Percentiles rank a stretch among this genome's conserved stretches.
phyloP scores from a whole-genome alignment of 805 yeast genomes.

The Cyberlindnera japonica region DNA sequence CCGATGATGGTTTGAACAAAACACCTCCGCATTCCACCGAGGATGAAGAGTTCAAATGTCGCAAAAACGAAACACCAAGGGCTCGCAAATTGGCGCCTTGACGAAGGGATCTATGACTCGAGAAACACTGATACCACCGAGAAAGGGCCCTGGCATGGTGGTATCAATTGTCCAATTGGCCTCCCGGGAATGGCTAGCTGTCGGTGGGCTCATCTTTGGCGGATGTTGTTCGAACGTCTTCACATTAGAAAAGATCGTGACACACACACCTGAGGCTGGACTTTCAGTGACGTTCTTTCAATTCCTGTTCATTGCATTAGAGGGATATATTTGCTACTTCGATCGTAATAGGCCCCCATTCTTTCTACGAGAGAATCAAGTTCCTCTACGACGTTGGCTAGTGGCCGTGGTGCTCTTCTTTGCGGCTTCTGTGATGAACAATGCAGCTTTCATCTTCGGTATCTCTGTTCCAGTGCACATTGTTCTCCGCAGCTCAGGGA shows the following conservation, averaged over 20 bases:
- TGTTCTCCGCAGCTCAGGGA: conserved; percentile 60
- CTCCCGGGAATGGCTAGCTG: conserved; percentile 22
- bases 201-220: conserved; percentile 46
- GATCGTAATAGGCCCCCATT: conserved; percentile 30
- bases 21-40: too few species aligned
- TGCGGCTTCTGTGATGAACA: conserved; percentile 49
- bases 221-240: conserved; percentile 74
- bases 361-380: conserved; percentile 31
- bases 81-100: too few species aligned
- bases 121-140: too few species aligned
- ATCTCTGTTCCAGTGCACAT: conserved; percentile 67
- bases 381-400: conserved; percentile 43
- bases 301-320: conserved; percentile 48
- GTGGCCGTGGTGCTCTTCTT: conserved; percentile 49
- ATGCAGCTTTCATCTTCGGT: conserved; percentile 51
- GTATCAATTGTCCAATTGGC: conserved; percentile 18
- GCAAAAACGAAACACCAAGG: too few species aligned
- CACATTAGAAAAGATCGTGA: conserved; percentile 53
- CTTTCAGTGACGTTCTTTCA: conserved; percentile 55
- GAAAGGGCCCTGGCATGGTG: background rate
- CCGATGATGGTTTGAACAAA: too few species aligned
- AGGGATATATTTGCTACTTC: conserved; percentile 37
- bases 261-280: conserved; percentile 37
- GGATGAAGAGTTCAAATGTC: too few species aligned
- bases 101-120: too few species aligned